A percentile compares a stretch with the other conserved stretches of the same genome.
These are phyloP conservation scores for Alnus rubra DNA, from an alignment of 306 rosid species.

Conservation along the genomic window DNA sequence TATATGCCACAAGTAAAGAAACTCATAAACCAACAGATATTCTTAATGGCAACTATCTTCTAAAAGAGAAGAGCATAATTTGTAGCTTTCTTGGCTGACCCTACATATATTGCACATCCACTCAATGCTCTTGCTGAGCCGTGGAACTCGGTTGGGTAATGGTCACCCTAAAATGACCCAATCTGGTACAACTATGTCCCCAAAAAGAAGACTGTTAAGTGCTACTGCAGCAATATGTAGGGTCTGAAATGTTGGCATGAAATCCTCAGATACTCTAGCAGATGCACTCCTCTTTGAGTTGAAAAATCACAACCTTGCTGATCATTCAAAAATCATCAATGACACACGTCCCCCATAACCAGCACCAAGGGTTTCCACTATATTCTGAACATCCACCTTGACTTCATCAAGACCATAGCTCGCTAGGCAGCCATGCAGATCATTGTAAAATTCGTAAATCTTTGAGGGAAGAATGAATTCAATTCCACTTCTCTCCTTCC, in stretches of 20 bases:
- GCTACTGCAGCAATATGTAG: slow-evolving; percentile 70
- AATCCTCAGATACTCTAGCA: slow-evolving; percentile 74
- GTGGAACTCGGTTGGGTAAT: slow-evolving; percentile 68
- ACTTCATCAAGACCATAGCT: slow-evolving; percentile 69
- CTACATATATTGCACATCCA: slow-evolving; percentile 68
- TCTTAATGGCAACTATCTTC: background rate
- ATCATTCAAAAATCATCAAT: slow-evolving; percentile 24
- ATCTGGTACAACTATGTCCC: slow-evolving; percentile 71
- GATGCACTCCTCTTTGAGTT: slow-evolving; percentile 63
- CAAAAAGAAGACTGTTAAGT: slow-evolving; percentile 67
- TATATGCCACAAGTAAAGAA: background rate
- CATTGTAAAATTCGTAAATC: slow-evolving; percentile 52
- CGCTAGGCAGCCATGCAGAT: slow-evolving; percentile 61
- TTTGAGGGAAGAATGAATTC: slow-evolving; percentile 54
- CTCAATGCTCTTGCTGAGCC: slow-evolving; percentile 83
- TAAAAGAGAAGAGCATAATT: background rate
- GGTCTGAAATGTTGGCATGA: slow-evolving; percentile 76
- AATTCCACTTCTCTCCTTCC: slow-evolving; percentile 65
- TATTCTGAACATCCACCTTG: slow-evolving; percentile 66
- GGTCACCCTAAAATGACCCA: slow-evolving; percentile 67
- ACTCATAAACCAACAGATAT: slow-evolving; percentile 1
- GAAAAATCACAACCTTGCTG: slow-evolving; percentile 7
- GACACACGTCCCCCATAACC: slow-evolving; percentile 66
- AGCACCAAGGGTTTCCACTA: slow-evolving; percentile 63
- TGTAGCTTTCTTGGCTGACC: slow-evolving; percentile 39